Percentiles rank a stretch among this genome's conserved stretches.
Conservation (phyloP, 2,329 filamentous ascomycete genomes). For the Orbilia blumenaviensis region DNA sequence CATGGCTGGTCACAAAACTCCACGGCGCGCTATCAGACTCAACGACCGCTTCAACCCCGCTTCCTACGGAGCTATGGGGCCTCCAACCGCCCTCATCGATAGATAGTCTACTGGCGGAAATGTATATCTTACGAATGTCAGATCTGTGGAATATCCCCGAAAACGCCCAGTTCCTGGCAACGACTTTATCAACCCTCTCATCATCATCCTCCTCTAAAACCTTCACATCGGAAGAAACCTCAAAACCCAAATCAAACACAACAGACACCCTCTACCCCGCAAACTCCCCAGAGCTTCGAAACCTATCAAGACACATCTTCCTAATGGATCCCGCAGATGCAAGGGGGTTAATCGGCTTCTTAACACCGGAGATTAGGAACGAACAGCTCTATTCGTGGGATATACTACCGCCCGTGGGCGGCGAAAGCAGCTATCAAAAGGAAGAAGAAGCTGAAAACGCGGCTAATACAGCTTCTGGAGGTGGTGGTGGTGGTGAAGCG, state of each 20-base stretch:
- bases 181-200: too few relatives aligned
- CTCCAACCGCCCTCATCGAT: slow-evolving; percentile 72
- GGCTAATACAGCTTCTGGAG: not conserved
- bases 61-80: slow-evolving; percentile 83
- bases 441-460: slow-evolving; percentile 22
- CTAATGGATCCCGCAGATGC: slow-evolving; percentile 71
- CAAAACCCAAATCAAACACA: too few relatives aligned
- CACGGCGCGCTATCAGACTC: slow-evolving; percentile 73
- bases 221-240: too few relatives aligned
- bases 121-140: slow-evolving; percentile 80
- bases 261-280: too few relatives aligned
- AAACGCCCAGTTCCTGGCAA: slow-evolving; percentile 70
- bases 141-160: slow-evolving; percentile 87
- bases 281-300: slow-evolving; percentile 64
- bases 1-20: slow-evolving; percentile 84
- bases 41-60: slow-evolving; percentile 68
- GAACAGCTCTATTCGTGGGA: slow-evolving; percentile 79
- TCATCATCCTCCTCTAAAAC: too few relatives aligned
- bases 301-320: slow-evolving; percentile 78
- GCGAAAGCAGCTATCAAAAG: slow-evolving; percentile 52
- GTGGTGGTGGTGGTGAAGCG: not conserved
- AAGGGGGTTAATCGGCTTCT: slow-evolving; percentile 73
- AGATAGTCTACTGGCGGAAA: slow-evolving; percentile 74
- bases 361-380: slow-evolving; percentile 73
- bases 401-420: slow-evolving; percentile 75